Evolutionary conservation across 352 stramenopile species (phyloP), one percentile per base, ranked within the genome.

Genomic region (Phytophthora pinifolia): DNA sequence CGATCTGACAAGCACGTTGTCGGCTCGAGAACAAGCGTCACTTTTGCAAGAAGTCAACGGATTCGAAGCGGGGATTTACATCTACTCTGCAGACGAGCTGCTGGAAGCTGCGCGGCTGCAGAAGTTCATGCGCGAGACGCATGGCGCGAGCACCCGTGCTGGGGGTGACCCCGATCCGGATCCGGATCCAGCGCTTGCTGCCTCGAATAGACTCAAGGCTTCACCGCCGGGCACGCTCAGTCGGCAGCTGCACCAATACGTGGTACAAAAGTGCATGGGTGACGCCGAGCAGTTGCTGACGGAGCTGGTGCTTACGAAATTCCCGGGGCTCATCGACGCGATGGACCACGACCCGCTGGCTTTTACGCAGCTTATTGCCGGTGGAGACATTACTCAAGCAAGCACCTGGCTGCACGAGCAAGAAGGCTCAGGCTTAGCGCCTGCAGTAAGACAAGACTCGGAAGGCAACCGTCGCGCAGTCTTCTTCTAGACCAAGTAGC

Each of bases 61-160:
- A 29, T 88, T 83, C 54, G 62, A 79, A 22, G 63, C 68, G 17
- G 70, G 70, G 9, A 72, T 76, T 35, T 93, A 93, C 62, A 82
- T 91, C 17, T 93, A 93, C 65, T 88, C 80, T 18, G 80, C 74
- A 4, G 83, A 93, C 32, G 80, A 93, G 35, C 61, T 93, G 6
- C 60, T 77, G 25, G 68, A 85, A 33, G 83, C 83, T 12, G 62
- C 76, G 14, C 49, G 60, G 8, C 47, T 91, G 43, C 79, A 91
- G 41, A 70, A 72, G 30, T 74, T 84, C 41, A 64, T 90, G 50
- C 70, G 67, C 10, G 51, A 65, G 18, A 75, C 66, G 6, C 48
- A 37, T 1, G 46, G 49, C 22, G 39, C 54, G 35, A 56, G 8
- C 15, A 25, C 44, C 67, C 36, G 29, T 18, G 44, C 17, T 45